Percentiles rank a stretch among this genome's conserved stretches.
Evolutionary conservation across 2,329 filamentous ascomycete species (phyloP).

Genomic region (Meredithiella fracta): DNA sequence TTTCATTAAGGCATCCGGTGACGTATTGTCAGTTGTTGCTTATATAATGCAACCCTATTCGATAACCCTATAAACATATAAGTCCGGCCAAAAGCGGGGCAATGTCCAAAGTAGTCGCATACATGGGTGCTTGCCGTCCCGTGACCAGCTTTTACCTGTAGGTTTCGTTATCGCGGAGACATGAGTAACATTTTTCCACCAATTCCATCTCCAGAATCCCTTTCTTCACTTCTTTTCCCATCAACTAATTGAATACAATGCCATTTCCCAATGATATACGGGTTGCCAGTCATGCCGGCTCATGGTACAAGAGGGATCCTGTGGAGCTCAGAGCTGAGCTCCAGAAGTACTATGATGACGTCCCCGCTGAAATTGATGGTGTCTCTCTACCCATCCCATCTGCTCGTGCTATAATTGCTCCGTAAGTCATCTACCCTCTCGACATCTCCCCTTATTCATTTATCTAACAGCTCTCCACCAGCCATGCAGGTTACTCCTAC

Average conservation of each 20-base stretch:
- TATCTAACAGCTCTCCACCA: conserved; percentile 23
- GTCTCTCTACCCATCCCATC: conserved; percentile 48
- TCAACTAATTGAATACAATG: neutral
- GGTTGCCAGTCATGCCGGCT: conserved; percentile 60
- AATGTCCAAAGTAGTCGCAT: too few species aligned
- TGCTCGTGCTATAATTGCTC: conserved; percentile 77
- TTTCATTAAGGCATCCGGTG: neutral
- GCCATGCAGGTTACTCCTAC: conserved; percentile 85
- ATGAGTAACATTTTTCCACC: too few species aligned
- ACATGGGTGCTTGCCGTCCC: too few species aligned
- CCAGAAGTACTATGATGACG: conserved; percentile 54
- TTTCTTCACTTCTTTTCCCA: neutral
- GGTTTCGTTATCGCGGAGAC: too few species aligned
- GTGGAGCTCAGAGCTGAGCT: conserved; percentile 50
- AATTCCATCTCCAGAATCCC: neutral
- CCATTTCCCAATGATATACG: conserved; percentile 18
- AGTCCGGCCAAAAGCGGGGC: too few species aligned
- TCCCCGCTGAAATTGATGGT: conserved; percentile 49
- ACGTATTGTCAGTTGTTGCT: neutral
- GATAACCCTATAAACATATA: neutral
- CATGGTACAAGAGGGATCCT: conserved; percentile 62
- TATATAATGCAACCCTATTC: too few species aligned
- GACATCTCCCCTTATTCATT: conserved; percentile 2
- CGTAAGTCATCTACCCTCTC: conserved; percentile 41
- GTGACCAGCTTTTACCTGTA: too few species aligned